Evolutionary conservation across 1,284 basidiomycete genomes (phyloP), one percentile per base, ranked within the genome.

Genomic region (Apiotrichum siamense): DNA sequence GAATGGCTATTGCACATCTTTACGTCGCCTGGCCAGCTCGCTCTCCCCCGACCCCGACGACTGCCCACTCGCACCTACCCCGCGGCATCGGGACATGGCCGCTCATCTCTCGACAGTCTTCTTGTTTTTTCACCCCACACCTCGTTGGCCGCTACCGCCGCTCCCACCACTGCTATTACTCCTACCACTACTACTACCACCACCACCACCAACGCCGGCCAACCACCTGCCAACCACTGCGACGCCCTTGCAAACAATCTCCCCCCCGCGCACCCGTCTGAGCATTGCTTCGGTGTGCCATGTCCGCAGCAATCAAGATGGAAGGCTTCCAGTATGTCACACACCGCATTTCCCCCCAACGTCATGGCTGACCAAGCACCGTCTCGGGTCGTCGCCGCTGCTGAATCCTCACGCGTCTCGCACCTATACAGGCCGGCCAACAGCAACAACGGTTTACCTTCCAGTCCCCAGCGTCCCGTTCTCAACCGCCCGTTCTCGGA

Each of bases 401-500:
- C 27, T 21, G 20, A 10, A 3, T 10, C 27, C 41, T 27, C 39
- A 23, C 26, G 20, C 38, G 7, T 41, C 13, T 42, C 11, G 20
- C 12, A 13, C 17, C 20, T 29, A 11, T n/a, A n/a, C 41, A 63
- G 60, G 15, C 47, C 59, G 27, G 50, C 63, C 17, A 49, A 41
- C n/a, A n/a, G n/a, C 33, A 44, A 35, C 42, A 44, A 44, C 31
- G 42, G 42, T 18, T 31, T 45, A 18, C 48, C 54, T 26, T 47
- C 52, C 39, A 49, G 47, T 23, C 52, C 60, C 12, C 24, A 54
- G 15, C 58, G 66, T 23, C 65, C 62, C 1, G 46, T 54, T n/a
- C 55, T 63, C 38, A 61, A 58, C 27, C 63, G 66, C 29, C 67
- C 66, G 0, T 69, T 71, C 53, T 67, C 67, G 0, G 69, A 68